Conservation (phyloP, 2,329 filamentous ascomycete species). For the Diplodia scrobiculata region DNA sequence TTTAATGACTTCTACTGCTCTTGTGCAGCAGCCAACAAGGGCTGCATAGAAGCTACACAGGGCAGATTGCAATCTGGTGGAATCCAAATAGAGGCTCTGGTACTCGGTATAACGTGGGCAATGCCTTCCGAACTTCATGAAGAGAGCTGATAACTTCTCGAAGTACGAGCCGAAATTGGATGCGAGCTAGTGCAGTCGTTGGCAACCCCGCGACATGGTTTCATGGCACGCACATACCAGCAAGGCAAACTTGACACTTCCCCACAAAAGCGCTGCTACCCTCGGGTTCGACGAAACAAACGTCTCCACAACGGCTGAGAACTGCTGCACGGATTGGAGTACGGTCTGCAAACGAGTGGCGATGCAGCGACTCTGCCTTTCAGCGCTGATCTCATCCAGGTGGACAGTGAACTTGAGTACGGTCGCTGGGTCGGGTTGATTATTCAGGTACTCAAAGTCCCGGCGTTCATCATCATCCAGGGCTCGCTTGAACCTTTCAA, state of each 20-base stretch:
- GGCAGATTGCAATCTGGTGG: not conserved
- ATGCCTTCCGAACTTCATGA: conserved; percentile 3
- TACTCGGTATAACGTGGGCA: conserved; percentile 3
- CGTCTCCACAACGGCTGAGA: not conserved
- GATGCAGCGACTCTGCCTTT: not conserved
- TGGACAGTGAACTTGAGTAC: not conserved
- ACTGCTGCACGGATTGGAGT: not conserved
- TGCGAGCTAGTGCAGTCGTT: not conserved
- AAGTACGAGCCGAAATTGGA: not conserved
- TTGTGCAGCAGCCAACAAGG: not conserved
- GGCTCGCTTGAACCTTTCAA: not conserved
- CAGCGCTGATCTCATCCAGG: not conserved
- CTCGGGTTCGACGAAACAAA: conserved; percentile 1
- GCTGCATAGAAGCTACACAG: conserved; percentile 2
- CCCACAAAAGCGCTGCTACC: conserved; percentile 1
- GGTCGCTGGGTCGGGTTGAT: not conserved
- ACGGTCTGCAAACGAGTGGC: not conserved
- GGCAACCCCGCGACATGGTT: not conserved
- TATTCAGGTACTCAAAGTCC: not conserved
- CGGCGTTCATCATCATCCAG: not conserved
- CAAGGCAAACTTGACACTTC: not conserved
- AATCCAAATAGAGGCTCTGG: not conserved
- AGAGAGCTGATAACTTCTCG: not conserved
- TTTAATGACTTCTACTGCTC: not conserved
- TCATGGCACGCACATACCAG: not conserved